Conservation (phyloP, 164 flowering plant genomes). For the Annona squamosa region DNA sequence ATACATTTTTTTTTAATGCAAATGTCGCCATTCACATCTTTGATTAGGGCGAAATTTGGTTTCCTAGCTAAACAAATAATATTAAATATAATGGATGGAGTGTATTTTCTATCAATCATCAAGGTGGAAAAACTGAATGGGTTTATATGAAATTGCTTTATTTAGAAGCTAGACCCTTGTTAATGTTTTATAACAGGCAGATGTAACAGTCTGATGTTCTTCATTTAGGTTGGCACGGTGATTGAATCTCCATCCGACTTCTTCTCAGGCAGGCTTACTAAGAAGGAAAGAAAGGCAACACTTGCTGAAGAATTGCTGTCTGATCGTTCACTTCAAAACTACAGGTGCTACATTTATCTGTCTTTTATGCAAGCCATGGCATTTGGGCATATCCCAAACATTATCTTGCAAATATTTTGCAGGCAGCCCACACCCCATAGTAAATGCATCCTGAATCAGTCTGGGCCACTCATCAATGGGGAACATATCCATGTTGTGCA, state of each 20-base stretch:
- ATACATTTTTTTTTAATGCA: too few species aligned
- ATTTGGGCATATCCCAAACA: background rate
- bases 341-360: conserved; percentile 43
- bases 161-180: too few species aligned
- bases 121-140: too few species aligned
- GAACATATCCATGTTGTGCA: background rate
- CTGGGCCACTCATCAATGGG: background rate
- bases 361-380: background rate
- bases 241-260: conserved; percentile 66
- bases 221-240: conserved; percentile 71
- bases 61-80: too few species aligned
- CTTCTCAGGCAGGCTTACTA: conserved; percentile 66
- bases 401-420: background rate
- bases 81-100: too few species aligned
- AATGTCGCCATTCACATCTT: too few species aligned
- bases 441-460: background rate
- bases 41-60: too few species aligned
- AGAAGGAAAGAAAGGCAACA: conserved; percentile 76
- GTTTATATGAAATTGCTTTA: too few species aligned
- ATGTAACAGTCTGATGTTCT: background rate
- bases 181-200: background rate
- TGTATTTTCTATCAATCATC: too few species aligned
- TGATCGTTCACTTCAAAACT: conserved; percentile 38
- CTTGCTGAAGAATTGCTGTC: conserved; percentile 82
- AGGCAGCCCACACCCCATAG: background rate